A percentile compares a stretch with the other conserved stretches of the same genome.
phyloP scores from a whole-genome alignment of 208 protist species.

The Lotmaria passim region DNA sequence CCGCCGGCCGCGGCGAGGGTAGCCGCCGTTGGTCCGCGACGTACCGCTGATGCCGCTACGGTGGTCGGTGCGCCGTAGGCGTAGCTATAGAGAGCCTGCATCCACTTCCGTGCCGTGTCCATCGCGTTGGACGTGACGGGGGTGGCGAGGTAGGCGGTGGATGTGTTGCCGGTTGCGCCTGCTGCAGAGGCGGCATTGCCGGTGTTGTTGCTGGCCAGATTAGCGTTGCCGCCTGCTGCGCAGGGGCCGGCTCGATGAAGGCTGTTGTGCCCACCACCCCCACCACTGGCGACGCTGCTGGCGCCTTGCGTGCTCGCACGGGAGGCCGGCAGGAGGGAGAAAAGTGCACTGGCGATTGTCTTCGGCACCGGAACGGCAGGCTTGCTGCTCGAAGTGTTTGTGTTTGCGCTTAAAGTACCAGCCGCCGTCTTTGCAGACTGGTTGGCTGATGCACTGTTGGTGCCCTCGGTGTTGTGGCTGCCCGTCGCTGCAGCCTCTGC shows the following conservation, averaged over 20 bases:
- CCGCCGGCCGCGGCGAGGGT: not conserved
- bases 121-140: slow-evolving; percentile 58
- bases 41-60: not conserved
- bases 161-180: not conserved
- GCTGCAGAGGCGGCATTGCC: not conserved
- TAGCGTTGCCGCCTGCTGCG: not conserved
- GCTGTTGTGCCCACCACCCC: not conserved
- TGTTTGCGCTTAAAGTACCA: not conserved
- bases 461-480: not conserved
- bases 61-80: slow-evolving; percentile 40
- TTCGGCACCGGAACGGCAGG: slow-evolving; percentile 13
- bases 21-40: slow-evolving; percentile 4
- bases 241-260: not conserved
- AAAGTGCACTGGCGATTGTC: slow-evolving; percentile 32
- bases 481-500: not conserved
- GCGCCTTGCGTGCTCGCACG: not conserved
- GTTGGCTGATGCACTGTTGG: not conserved
- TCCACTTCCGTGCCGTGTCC: slow-evolving; percentile 42
- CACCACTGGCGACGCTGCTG: not conserved
- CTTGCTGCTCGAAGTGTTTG: slow-evolving; percentile 11
- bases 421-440: not conserved
- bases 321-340: slow-evolving; percentile 29
- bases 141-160: slow-evolving; percentile 42
- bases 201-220: not conserved
- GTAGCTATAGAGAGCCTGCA: slow-evolving; percentile 64